Base-by-base conservation (phyloP, 345 rosid species). In the Gossypium thurberi region DNA sequence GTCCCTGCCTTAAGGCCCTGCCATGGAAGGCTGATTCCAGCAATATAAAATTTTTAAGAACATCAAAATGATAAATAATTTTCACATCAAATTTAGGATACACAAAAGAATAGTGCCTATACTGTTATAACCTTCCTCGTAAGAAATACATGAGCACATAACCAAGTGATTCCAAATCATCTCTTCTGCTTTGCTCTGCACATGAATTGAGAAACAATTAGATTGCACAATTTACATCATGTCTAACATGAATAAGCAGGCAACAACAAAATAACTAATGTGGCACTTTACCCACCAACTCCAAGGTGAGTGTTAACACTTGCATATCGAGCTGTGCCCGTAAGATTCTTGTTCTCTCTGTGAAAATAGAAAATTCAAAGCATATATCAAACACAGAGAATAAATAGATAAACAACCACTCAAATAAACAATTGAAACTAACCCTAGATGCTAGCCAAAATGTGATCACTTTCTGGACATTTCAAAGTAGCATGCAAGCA, bases 321-420 rank as follows among this genome's bases (percentile, higher is more conserved):
- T 70, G 91, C 89, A 84, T 87, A 87, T 37, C 87, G 82, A 40
- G 91, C 91, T n/a, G 89, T 87, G 74, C 91, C 91, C 2, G 89
- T 85, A 33, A 85, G 83, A 60, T 87, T 87, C 82, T 87, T 87
- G 70, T 85, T 87, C 67, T 87, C 91, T 69, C 91, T 87, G 84
- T 59, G 48, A 79, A 58, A 20, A 71, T 74, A 78, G 50, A 37
- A 56, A 44, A 57, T 42, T 11, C 47, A 50, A 57, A 33, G 70
- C n/a, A 73, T 50, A 62, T 10, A 3, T 44, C 6, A 8, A 51
- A 51, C 46, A 51, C 13, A 7, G 52, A 69, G 46, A 51, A 40
- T 28, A 17, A 40, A 56, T 14, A 67, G 43, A 51, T 69, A 67
- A 69, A 58, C 55, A 40, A 23, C 48, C 10, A 17, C 65, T 46